Base-by-base conservation (phyloP, 2,329 filamentous ascomycete species). In the Colletotrichum sidae region DNA sequence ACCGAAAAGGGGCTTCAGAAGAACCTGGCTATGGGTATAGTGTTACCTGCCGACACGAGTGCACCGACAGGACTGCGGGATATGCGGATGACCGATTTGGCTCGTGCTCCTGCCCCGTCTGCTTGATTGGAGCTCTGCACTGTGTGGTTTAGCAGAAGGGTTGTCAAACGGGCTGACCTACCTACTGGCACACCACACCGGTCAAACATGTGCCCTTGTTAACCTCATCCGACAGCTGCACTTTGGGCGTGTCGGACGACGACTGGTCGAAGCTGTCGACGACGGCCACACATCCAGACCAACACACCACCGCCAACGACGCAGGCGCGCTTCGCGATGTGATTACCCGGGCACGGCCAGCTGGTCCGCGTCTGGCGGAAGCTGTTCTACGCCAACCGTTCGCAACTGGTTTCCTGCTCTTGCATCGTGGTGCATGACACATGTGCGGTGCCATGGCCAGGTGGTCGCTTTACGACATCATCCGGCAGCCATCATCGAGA, bases 361-460 rank as follows among this genome's bases (percentile, higher is more conserved):
- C 46, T 47, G 57, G 46, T 51, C 25, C 42, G 57, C 51, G 35
- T 47, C 55, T 41, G 54, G 11, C 57, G 58, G 58, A 62, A 65
- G 46, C 25, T 15, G 52, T 25, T 65, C 45, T 50, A 53, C 41
- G 45, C 67, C 67, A 68, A 68, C 60, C 65, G 47, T 49, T 65
- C 41, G 51, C 37, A 17, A 50, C 39, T 51, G n/a, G 11, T 47
- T 51, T 67, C 13, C 49, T 35, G 37, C 51, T 25, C 54, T 58
- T 68, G 67, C 67, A 58, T 56, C 34, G 47, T 38, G 47, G 41
- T 61, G 67, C 67, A 68, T 65, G 53, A 67, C 35, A 63, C 46
- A 47, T 46, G 57, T 68, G 67, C 67, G 57, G 44, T 34, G 54
- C 49, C 39, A 44, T 25, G 55, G 46, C 59, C 58, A 54, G 55